Evolutionary conservation across 192 early-diverging fungal genomes (phyloP).

Genomic region (Backusella tuberculispora): DNA sequence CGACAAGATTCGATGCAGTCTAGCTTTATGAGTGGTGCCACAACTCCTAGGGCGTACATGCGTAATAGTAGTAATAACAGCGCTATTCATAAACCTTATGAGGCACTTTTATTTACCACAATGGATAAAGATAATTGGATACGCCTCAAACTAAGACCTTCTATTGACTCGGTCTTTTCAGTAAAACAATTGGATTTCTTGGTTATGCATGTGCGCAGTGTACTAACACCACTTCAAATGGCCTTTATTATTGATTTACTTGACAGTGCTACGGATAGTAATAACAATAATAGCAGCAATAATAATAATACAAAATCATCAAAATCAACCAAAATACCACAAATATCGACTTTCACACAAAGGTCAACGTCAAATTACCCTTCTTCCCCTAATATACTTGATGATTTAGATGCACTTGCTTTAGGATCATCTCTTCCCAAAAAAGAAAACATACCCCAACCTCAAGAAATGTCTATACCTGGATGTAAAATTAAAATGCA

Average conservation of each 20-base stretch:
- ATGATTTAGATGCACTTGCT: not conserved
- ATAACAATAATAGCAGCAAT: not conserved
- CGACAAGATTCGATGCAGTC: conserved; percentile 9
- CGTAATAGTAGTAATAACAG: not conserved
- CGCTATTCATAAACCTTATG: conserved; percentile 29
- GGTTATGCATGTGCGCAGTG: conserved; percentile 37
- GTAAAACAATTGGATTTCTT: conserved; percentile 48
- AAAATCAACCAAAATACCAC: not conserved
- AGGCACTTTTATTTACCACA: conserved; percentile 51
- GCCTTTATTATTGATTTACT: conserved; percentile 37
- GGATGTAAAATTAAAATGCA: conserved; percentile 46
- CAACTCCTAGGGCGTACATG: conserved; percentile 21
- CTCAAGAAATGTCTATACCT: conserved; percentile 10
- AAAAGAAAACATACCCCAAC: conserved; percentile 12
- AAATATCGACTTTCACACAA: not conserved
- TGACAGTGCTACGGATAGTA: not conserved
- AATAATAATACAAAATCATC: not conserved
- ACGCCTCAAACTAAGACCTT: conserved; percentile 45
- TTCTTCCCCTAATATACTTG: not conserved
- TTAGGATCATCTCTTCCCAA: conserved; percentile 1
- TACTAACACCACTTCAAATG: conserved; percentile 48
- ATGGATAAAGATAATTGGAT: conserved; percentile 50
- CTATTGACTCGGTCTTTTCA: conserved; percentile 18
- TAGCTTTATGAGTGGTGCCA: conserved; percentile 30
- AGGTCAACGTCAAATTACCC: not conserved